Evolutionary conservation across 495 filamentous ascomycete species (phyloP).

Genomic region (Patellaria atrata): DNA sequence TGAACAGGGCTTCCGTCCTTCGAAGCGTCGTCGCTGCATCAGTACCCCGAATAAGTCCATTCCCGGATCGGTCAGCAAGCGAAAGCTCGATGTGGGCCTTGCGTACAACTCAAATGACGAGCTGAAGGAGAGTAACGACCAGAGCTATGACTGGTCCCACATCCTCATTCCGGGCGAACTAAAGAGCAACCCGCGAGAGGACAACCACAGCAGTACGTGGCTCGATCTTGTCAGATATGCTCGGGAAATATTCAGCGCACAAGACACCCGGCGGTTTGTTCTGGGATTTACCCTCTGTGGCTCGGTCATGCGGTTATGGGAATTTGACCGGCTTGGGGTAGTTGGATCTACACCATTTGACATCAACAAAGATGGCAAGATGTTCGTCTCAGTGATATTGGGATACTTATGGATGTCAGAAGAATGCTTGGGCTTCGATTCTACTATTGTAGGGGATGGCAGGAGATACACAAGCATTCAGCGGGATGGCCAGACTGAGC

Average conservation of each 20-base stretch:
- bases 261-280: constrained; percentile 10
- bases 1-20: constrained; percentile 9
- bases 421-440: constrained; percentile 12
- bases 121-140: constrained; percentile 4
- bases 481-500: constrained; percentile 8
- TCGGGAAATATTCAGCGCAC: constrained; percentile 13
- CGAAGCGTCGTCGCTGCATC: constrained; percentile 13
- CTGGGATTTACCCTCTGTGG: constrained; percentile 14
- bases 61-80: constrained; percentile 15
- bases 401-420: constrained; percentile 14
- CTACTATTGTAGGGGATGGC: constrained; percentile 8
- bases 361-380: constrained; percentile 12
- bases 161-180: constrained; percentile 13
- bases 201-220: constrained; percentile 13
- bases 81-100: constrained; percentile 10
- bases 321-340: constrained; percentile 9
- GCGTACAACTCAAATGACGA: constrained; percentile 5
- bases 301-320: constrained; percentile 16
- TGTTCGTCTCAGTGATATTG: constrained; percentile 10
- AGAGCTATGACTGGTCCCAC: constrained; percentile 9
- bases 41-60: constrained; percentile 14
- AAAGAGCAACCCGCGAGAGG: constrained; percentile 17
- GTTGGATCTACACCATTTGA: constrained; percentile 11
- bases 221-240: constrained; percentile 14
- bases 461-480: constrained; percentile 8